Evolutionary conservation across 2,329 filamentous ascomycete genomes (phyloP), one percentile per base, ranked within the genome.

Genomic region (Triangularia verruculosa): DNA sequence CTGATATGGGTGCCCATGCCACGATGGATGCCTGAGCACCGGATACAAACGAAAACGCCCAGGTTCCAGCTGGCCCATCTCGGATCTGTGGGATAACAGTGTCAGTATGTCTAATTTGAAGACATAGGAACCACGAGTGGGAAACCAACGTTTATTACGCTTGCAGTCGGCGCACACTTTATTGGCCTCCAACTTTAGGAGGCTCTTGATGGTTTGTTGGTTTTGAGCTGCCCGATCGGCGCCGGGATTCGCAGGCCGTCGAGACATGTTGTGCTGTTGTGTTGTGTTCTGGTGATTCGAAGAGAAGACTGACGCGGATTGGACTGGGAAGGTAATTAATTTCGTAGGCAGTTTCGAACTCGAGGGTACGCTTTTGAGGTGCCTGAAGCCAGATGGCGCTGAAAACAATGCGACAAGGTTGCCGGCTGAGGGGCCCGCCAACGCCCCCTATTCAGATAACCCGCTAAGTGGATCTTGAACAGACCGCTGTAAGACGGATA

Each of bases 41-140:
- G 90, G 76, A 99, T 99, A 82, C 95, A 99, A 74, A 99, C 83
- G 76, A 99, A 99, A 74, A 99, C 88, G 72, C 95, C 95, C 61
- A 99, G 80, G 76, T 99, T 99, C 95, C 95, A 99, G 75, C 93
- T 97, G 30, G 95, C 95, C 95, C 95, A 99, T 90, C 95, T 87
- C 66, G 95, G 95, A 80, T 97, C 92, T 96, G 75, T 47, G 53
- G 32, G 32, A 30, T 30, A 7, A 43, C 8, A 27, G 15, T 51
- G 57, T 47, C 22, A 20, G 17, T 54, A n/a, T 25, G 15, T 13
- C 39, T 25, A 7, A 17, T 20, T n/a, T 17, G 4, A 47, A 4
- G n/a, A 47, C 20, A 20, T 7, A 20, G 39, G 4, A 47, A 47
- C n/a, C 30, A 8, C 12, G 32, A 39, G 56, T 12, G 43, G 56